Evolutionary conservation across 805 yeast genomes (phyloP).

Genomic region (Torulaspora delbrueckii): DNA sequence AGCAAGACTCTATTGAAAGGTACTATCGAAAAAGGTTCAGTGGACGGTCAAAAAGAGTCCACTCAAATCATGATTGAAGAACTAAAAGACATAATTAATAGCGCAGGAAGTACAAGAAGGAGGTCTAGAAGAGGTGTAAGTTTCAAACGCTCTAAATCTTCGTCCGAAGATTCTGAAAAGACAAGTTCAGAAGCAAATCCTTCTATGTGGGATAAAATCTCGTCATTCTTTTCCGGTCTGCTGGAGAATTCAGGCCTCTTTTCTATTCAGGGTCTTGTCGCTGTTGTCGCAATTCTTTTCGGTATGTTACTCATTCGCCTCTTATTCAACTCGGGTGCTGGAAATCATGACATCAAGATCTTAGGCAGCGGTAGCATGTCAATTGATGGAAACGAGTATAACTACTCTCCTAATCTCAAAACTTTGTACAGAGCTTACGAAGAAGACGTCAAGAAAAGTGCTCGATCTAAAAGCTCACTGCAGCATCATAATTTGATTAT

Average conservation of each 20-base stretch:
- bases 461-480: constrained; percentile 6
- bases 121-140: constrained; percentile 15
- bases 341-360: constrained; percentile 14
- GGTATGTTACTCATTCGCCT: constrained; percentile 12
- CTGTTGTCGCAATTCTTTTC: constrained; percentile 8
- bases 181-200: constrained; percentile 5
- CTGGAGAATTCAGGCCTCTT: constrained; percentile 18
- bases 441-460: constrained; percentile 19
- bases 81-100: constrained; percentile 30
- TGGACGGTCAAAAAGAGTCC: constrained; percentile 67
- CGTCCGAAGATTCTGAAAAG: constrained; percentile 10
- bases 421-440: constrained; percentile 33
- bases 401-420: constrained; percentile 40
- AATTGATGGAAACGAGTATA: constrained; percentile 37
- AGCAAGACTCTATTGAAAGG: constrained; percentile 74
- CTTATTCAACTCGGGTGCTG: constrained; percentile 5
- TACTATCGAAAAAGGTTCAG: constrained; percentile 69
- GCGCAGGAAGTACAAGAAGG: constrained; percentile 20
- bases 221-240: constrained; percentile 5
- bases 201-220: background rate
- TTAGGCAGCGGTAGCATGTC: constrained; percentile 26
- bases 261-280: constrained; percentile 17
- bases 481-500: constrained; percentile 27
- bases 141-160: constrained; percentile 4
- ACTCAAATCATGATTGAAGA: constrained; percentile 44